A percentile compares a stretch with the other conserved stretches of the same genome.
Evolutionary conservation across 257 asterid genomes (phyloP).

Genomic region (Capsicum baccatum): DNA sequence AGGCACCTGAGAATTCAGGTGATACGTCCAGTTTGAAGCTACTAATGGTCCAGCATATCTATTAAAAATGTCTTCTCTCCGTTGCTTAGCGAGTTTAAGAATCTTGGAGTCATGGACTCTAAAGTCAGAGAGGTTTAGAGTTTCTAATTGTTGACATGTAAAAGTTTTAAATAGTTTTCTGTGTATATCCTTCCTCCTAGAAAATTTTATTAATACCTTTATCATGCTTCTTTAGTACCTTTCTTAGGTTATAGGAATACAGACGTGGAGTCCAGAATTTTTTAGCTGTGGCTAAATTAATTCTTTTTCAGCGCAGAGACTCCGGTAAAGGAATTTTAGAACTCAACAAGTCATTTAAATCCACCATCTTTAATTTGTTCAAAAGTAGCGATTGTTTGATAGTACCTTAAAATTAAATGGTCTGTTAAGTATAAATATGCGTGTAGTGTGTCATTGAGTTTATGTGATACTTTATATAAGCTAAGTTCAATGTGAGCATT

Average conservation of each 20-base stretch:
- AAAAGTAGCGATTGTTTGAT: background rate
- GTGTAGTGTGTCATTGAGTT: background rate
- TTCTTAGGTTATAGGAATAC: background rate
- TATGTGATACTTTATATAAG: conserved; percentile 3
- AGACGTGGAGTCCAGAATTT: background rate
- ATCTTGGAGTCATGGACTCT: background rate
- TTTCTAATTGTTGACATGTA: background rate
- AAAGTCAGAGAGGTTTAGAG: background rate
- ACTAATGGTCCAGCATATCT: background rate
- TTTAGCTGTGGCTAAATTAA: background rate
- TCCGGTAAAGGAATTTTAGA: background rate
- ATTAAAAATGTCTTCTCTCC: background rate
- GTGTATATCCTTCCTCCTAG: conserved; percentile 21
- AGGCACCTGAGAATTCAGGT: background rate
- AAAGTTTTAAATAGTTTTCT: background rate
- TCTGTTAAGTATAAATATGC: background rate
- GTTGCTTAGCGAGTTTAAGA: background rate
- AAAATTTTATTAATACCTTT: background rate
- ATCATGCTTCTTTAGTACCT: background rate
- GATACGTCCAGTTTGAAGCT: conserved; percentile 6
- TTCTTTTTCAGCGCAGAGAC: background rate
- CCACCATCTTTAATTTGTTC: conserved; percentile 5
- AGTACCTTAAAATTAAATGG: background rate
- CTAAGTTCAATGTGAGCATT: background rate
- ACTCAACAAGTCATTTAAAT: background rate